Percentiles rank a stretch among this genome's conserved stretches.
phyloP scores from a whole-genome alignment of 306 rosid species.

The Trifolium dubium region DNA sequence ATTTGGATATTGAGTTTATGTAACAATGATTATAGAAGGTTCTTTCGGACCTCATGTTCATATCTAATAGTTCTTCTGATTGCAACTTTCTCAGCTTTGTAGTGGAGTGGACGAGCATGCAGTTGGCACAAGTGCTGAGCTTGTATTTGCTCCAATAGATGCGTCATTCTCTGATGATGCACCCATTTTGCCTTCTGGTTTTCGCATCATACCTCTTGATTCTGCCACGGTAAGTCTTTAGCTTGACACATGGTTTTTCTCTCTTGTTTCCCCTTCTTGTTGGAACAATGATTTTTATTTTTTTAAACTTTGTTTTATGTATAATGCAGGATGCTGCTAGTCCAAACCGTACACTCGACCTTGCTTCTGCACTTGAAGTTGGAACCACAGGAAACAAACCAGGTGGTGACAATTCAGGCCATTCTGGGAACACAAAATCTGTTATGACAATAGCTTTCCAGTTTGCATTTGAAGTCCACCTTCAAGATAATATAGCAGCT shows the following conservation, averaged over 20 bases:
- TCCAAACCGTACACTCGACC: slow-evolving; percentile 96
- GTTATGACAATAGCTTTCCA: slow-evolving; percentile 99
- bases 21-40: slow-evolving; percentile 15
- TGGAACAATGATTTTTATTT: slow-evolving; percentile 21
- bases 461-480: slow-evolving; percentile 88
- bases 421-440: slow-evolving; percentile 76
- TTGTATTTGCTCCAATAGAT: slow-evolving; percentile 95
- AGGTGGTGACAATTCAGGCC: slow-evolving; percentile 62
- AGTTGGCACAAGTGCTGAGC: slow-evolving; percentile 86
- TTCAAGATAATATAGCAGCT: slow-evolving; percentile 81
- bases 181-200: slow-evolving; percentile 94
- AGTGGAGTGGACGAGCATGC: slow-evolving; percentile 92
- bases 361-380: slow-evolving; percentile 94
- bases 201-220: slow-evolving; percentile 92
- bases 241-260: background rate
- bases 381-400: slow-evolving; percentile 76
- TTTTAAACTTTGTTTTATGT: background rate
- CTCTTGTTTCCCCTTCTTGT: background rate
- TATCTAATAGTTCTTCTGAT: slow-evolving; percentile 38
- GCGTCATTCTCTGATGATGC: slow-evolving; percentile 98
- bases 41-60: slow-evolving; percentile 3
- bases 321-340: slow-evolving; percentile 73
- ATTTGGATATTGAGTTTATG: background rate
- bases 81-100: slow-evolving; percentile 67
- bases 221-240: slow-evolving; percentile 59